phyloP scores from a whole-genome alignment of 495 filamentous ascomycete genomes.

The Paragyromitra xinjiangensis region DNA sequence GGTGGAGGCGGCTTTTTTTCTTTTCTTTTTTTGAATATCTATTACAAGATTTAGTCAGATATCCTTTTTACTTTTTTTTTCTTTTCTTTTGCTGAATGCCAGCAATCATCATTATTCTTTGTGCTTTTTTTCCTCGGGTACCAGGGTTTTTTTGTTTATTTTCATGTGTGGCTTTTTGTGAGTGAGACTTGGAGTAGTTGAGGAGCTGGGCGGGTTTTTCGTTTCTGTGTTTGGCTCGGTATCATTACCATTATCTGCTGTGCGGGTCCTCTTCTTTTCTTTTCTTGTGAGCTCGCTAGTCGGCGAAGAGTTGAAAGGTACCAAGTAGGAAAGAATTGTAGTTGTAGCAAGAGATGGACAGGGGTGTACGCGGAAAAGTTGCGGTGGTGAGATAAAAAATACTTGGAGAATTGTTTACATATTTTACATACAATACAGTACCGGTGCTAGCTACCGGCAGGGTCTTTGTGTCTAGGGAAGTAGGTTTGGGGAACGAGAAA shows the following conservation, averaged over 20 bases:
- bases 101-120: slow-evolving; percentile 37
- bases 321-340: slow-evolving; percentile 4
- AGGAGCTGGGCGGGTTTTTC: slow-evolving; percentile 9
- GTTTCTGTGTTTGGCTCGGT: background rate
- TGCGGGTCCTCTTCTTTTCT: slow-evolving; percentile 20
- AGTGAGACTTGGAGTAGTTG: background rate
- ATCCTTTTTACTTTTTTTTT: slow-evolving; percentile 12
- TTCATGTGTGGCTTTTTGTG: background rate
- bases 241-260: slow-evolving; percentile 43
- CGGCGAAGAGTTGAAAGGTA: background rate
- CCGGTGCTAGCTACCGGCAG: slow-evolving; percentile 4
- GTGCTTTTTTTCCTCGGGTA: slow-evolving; percentile 25
- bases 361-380: background rate
- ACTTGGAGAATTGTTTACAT: slow-evolving; percentile 2
- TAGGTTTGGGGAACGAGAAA: background rate
- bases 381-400: background rate
- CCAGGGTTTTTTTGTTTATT: slow-evolving; percentile 22
- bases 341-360: slow-evolving; percentile 15
- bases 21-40: slow-evolving; percentile 30
- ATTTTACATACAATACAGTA: slow-evolving; percentile 24
- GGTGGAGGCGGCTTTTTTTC: slow-evolving; percentile 24
- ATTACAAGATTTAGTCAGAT: slow-evolving; percentile 41
- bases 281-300: background rate
- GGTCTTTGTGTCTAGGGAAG: background rate
- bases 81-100: slow-evolving; percentile 9